Evolutionary conservation across 2,329 filamentous ascomycete genomes (phyloP).

Genomic region (Eutypa lata): DNA sequence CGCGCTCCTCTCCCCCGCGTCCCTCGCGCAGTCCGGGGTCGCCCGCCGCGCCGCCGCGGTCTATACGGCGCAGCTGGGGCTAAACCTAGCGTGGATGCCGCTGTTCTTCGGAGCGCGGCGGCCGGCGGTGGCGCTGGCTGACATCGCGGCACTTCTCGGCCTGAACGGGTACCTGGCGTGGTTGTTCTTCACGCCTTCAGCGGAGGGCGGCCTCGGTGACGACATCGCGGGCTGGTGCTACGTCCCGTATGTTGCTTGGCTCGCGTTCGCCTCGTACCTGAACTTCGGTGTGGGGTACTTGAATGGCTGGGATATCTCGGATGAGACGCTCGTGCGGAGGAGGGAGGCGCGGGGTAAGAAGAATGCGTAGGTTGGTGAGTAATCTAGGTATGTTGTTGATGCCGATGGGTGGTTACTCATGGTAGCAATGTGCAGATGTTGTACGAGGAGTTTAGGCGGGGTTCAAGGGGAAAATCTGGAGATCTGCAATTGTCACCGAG

Average conservation of each 20-base stretch:
- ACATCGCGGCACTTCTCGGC: conserved; percentile 71
- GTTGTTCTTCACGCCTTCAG: conserved; percentile 72
- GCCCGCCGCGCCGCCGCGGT: conserved; percentile 67
- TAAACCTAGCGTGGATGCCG: conserved; percentile 90
- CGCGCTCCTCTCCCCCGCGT: conserved; percentile 56
- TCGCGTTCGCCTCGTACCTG: conserved; percentile 84
- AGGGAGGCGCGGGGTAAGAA: conserved; percentile 27
- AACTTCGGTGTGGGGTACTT: conserved; percentile 65
- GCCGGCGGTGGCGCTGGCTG: conserved; percentile 70
- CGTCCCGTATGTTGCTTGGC: conserved; percentile 80
- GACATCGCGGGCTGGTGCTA: conserved; percentile 68
- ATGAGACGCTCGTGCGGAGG: conserved; percentile 23
- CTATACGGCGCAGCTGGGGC: conserved; percentile 79
- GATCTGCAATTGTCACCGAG: not conserved
- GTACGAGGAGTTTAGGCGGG: not conserved
- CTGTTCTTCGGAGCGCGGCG: conserved; percentile 80
- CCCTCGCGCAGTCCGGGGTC: conserved; percentile 25
- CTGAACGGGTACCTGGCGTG: conserved; percentile 72
- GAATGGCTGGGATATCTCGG: conserved; percentile 63
- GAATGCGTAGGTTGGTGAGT: conserved; percentile 12
- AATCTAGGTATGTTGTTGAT: not conserved
- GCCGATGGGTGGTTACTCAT: not conserved
- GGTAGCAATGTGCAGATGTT: not conserved
- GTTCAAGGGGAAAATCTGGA: not conserved
- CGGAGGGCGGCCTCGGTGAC: conserved; percentile 66